Base-by-base conservation (phyloP, 2,329 filamentous ascomycete genomes). In the Tricladium varicosporioides region DNA sequence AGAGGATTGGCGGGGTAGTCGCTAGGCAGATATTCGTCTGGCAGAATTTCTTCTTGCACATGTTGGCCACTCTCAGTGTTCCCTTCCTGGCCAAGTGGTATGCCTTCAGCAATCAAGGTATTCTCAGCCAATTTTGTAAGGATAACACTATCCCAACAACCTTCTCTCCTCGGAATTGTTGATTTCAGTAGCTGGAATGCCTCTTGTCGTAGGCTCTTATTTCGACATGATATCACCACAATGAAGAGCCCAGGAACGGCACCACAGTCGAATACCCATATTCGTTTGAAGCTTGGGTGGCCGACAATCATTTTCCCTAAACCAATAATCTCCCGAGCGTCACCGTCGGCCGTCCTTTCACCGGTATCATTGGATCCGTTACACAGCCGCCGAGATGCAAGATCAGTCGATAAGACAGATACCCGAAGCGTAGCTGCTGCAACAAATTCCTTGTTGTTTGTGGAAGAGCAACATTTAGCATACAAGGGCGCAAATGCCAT, bases 181-280 rank as follows among this genome's bases (percentile, higher is more conserved):
- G 14, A 14, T 18, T 47, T 58, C 14, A 67, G 48, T 10, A 66
- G 14, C 16, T 51, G 22, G 14, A 66, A 22, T 8, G 64, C 64
- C n/a, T 66, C 63, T 10, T 52, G 49, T 15, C 57, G 53, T 18
- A 65, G 43, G 5, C 33, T 48, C 36, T 46, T 48, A 42, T 63
- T 50, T 3, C 31, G 32, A 48, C 62, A 64, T 5, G 51, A 46
- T 40, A 55, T 55, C n/a, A 63, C 42, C 5, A 58, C 60, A 36
- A 64, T 59, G 22, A 60, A 65, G 14, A 67, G 42, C 43, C 53
- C 53, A 16, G 63, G 61, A 2, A 66, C 54, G 42, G 65, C 57
- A 9, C 63, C 62, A 48, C 60, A 57, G 51, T 65, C 61, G 22
- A 61, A 64, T n/a, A 63, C 60, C 46, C 66, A 67, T 13, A 53